A percentile compares a stretch with the other conserved stretches of the same genome.
These are phyloP conservation scores for Metschnikowia arizonensis DNA, from an alignment of 805 yeast genomes.

Conservation along the genomic window DNA sequence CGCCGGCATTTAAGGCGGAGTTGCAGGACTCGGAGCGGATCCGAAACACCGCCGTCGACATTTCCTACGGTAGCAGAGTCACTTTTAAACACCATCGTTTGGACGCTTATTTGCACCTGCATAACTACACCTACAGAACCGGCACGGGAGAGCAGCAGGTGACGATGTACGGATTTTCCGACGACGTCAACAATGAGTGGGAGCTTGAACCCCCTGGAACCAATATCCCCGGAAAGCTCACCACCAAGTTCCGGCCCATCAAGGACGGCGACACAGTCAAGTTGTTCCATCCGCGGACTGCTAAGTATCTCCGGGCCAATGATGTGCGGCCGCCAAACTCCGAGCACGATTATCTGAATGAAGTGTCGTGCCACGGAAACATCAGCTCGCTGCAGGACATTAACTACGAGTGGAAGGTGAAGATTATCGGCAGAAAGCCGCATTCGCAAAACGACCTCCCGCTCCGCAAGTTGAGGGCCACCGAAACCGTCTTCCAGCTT, in stretches of 20 bases:
- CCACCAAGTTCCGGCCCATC: conserved; percentile 31
- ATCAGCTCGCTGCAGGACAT: conserved; percentile 54
- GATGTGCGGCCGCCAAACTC: conserved; percentile 81
- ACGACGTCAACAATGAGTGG: conserved; percentile 70
- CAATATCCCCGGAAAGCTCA: conserved; percentile 38
- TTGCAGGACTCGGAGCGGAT: conserved; percentile 40
- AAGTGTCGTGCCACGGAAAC: conserved; percentile 72
- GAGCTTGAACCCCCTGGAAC: conserved; percentile 47
- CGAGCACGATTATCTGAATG: conserved; percentile 85
- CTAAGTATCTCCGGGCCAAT: conserved; percentile 64
- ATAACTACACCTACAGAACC: conserved; percentile 53
- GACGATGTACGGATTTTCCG: conserved; percentile 59
- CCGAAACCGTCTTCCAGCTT: conserved; percentile 68
- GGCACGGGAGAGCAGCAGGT: conserved; percentile 80
- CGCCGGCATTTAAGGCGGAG: conserved; percentile 64
- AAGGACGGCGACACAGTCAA: conserved; percentile 55
- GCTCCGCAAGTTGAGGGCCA: conserved; percentile 42
- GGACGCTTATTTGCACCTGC: conserved; percentile 82
- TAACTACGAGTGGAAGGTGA: conserved; percentile 66
- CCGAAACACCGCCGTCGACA: conserved; percentile 51
- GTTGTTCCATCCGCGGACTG: conserved; percentile 67
- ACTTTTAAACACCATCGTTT: conserved; percentile 64
- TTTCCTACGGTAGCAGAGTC: conserved; percentile 68
- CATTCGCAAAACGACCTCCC: conserved; percentile 34
- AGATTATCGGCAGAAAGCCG: conserved; percentile 36